These are phyloP conservation scores for Populus deltoides DNA, from an alignment of 345 rosid species.

Conservation along the genomic window DNA sequence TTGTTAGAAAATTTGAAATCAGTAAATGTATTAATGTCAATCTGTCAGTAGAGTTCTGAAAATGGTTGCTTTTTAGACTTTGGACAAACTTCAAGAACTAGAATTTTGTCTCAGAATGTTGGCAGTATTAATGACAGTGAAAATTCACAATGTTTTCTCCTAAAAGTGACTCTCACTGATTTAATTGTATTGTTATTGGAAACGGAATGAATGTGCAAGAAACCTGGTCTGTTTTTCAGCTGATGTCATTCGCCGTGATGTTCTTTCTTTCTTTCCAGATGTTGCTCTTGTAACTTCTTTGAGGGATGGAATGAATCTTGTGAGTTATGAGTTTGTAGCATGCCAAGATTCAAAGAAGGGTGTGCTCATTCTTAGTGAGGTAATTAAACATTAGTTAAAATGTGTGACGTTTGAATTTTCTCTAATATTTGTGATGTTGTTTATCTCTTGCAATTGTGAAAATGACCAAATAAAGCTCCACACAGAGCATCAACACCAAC, in stretches of 20 bases:
- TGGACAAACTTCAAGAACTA: neutral
- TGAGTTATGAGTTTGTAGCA: constrained; percentile 97
- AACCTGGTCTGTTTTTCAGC: neutral
- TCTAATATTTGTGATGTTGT: neutral
- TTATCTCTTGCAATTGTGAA: neutral
- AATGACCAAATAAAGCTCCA: neutral
- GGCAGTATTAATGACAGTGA: neutral
- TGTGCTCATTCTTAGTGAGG: constrained; percentile 99
- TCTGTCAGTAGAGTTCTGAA: neutral
- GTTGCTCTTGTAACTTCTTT: constrained; percentile 94
- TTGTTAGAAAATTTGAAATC: neutral
- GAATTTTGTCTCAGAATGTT: neutral
- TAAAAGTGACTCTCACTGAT: neutral
- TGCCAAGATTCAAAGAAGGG: constrained; percentile 98
- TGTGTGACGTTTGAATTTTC: neutral
- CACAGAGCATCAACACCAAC: neutral
- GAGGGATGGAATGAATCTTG: constrained; percentile 99
- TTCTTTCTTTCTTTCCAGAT: constrained; percentile 45
- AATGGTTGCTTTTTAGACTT: neutral
- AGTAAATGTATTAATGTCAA: neutral
- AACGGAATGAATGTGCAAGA: neutral
- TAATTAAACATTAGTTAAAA: constrained; percentile 33
- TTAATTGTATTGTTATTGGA: neutral
- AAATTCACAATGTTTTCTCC: neutral
- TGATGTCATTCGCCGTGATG: neutral